Percentiles rank a stretch among this genome's conserved stretches.
Evolutionary conservation across 352 stramenopile species (phyloP).

Genomic region (Phytophthora europaea): DNA sequence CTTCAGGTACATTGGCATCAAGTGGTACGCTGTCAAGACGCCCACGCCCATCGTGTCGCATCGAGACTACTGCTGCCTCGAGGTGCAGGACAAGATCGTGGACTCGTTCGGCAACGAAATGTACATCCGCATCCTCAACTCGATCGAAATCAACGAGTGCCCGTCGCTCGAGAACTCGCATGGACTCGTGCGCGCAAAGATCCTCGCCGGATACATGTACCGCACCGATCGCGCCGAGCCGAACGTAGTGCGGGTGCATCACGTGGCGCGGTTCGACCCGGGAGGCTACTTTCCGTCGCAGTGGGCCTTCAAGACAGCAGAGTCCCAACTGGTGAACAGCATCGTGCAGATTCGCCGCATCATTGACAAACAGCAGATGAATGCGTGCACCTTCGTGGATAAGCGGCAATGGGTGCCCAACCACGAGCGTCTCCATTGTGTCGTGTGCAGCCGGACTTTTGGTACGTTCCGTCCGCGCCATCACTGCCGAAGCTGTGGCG

Average conservation of each 20-base stretch:
- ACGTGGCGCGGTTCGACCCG: conserved; percentile 82
- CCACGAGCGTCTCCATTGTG: conserved; percentile 74
- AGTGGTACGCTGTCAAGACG: conserved; percentile 90
- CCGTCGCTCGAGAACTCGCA: conserved; percentile 88
- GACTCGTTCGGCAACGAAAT: conserved; percentile 88
- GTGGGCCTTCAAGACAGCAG: conserved; percentile 86
- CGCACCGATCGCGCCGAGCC: conserved; percentile 77
- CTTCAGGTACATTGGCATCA: conserved; percentile 89
- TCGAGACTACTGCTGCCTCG: conserved; percentile 88
- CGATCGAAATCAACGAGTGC: conserved; percentile 84
- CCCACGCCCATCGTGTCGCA: conserved; percentile 84
- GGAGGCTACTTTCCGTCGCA: conserved; percentile 83
- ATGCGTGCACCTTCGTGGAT: conserved; percentile 86
- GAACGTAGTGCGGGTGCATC: conserved; percentile 76
- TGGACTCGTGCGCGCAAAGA: conserved; percentile 85
- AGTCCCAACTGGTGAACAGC: conserved; percentile 82
- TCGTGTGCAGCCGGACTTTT: conserved; percentile 79
- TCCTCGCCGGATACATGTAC: conserved; percentile 85
- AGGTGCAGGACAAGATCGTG: conserved; percentile 88
- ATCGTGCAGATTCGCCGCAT: conserved; percentile 85
- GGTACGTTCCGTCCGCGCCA: conserved; percentile 85
- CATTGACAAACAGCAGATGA: conserved; percentile 91
- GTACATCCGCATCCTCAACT: conserved; percentile 85
- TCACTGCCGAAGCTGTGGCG: conserved; percentile 89
- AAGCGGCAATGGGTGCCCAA: conserved; percentile 87